A percentile compares a stretch with the other conserved stretches of the same genome.
Conservation (phyloP, 2,329 filamentous ascomycete genomes). For the Parasarocladium wereldwijsianum region DNA sequence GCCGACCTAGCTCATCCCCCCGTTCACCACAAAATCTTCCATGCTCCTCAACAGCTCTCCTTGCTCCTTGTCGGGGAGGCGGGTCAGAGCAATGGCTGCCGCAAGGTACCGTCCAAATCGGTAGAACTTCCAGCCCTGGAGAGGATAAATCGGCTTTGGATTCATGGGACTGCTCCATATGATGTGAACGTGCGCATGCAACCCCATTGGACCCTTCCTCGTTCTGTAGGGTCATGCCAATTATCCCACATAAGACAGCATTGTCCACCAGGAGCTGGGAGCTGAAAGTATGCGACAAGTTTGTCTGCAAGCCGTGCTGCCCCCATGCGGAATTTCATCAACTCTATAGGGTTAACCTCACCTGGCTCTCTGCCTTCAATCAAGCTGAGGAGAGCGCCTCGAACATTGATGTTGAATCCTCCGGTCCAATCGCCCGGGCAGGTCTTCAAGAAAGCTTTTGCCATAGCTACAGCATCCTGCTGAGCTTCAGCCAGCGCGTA, state of each 20-base stretch:
- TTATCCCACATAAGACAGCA: conserved; percentile 3
- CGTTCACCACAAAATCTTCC: conserved; percentile 1
- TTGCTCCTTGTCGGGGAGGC: conserved; percentile 1
- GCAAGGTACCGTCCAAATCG: conserved; percentile 1
- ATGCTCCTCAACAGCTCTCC: conserved; percentile 1
- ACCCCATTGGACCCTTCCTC: too few species aligned
- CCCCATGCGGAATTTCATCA: conserved; percentile 2
- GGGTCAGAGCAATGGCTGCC: conserved; percentile 1
- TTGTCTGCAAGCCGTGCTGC: conserved; percentile 1
- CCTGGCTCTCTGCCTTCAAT: conserved; percentile 1
- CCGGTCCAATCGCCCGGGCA: background rate
- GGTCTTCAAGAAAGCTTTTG: conserved; percentile 2
- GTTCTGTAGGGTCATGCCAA: background rate
- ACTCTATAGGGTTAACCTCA: conserved; percentile 1
- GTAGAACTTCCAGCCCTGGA: background rate
- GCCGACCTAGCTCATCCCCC: background rate
- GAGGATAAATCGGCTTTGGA: background rate
- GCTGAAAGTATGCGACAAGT: background rate
- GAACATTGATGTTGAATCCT: conserved; percentile 1
- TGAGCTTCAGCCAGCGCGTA: conserved; percentile 2
- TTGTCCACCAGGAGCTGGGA: conserved; percentile 2
- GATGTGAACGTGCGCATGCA: conserved; percentile 1
- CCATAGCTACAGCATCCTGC: background rate
- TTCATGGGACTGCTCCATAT: background rate
- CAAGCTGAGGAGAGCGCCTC: background rate